phyloP scores from a whole-genome alignment of 306 rosid genomes.

The Begonia loranthoides region DNA sequence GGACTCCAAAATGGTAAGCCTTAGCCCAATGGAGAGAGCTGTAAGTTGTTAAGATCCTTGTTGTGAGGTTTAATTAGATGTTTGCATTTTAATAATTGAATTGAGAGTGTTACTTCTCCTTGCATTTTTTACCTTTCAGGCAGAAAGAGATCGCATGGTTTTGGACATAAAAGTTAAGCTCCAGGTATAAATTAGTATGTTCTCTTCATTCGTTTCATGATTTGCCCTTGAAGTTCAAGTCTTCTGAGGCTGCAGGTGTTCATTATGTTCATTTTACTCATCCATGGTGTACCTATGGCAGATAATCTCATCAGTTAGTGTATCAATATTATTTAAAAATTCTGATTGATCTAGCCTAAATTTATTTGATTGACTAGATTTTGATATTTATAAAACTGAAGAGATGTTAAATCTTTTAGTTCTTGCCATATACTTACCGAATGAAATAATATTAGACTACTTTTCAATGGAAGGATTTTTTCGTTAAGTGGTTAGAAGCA shows the following conservation, averaged over 20 bases:
- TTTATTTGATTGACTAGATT: no score
- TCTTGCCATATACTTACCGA: no score
- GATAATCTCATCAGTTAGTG: no score
- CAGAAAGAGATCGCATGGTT: conserved; percentile 95
- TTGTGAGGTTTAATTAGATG: neutral
- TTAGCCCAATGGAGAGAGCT: conserved; percentile 89
- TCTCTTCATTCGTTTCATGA: neutral
- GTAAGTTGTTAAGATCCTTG: conserved; percentile 35
- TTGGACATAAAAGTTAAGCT: conserved; percentile 94
- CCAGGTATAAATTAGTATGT: conserved; percentile 45
- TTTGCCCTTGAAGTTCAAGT: conserved; percentile 1
- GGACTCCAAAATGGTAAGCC: conserved; percentile 60
- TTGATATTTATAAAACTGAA: no score
- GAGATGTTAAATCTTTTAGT: no score
- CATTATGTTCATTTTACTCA: no score
- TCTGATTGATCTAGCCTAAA: no score
- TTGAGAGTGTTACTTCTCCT: conserved; percentile 8
- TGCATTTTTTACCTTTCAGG: conserved; percentile 39
- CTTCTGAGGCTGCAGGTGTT: neutral
- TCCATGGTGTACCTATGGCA: no score
- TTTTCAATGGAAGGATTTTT: no score
- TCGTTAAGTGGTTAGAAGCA: no score
- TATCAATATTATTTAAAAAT: no score
- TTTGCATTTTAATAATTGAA: conserved; percentile 2
- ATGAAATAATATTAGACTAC: no score